Evolutionary conservation across 148 eudicot genomes (phyloP).

Genomic region (Dysphania ambrosioides): DNA sequence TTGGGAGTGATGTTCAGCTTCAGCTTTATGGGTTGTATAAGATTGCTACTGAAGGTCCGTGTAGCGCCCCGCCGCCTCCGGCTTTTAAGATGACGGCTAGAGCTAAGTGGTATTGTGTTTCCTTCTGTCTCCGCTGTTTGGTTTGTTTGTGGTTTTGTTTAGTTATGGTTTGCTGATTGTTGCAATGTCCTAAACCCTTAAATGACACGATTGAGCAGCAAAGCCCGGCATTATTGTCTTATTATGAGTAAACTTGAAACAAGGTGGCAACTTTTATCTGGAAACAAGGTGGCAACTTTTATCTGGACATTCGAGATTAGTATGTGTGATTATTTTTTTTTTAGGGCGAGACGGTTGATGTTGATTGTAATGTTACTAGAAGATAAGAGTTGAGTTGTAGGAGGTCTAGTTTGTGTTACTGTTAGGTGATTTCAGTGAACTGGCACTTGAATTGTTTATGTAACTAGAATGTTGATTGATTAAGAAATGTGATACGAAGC

Average conservation of each 20-base stretch:
- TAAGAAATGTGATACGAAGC: neutral
- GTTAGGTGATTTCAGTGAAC: neutral
- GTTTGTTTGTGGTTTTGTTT: neutral
- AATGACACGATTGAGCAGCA: neutral
- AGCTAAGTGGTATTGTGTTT: conserved; percentile 79
- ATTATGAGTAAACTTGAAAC: neutral
- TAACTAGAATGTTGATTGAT: neutral
- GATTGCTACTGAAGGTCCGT: conserved; percentile 96
- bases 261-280: neutral
- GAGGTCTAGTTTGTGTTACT: neutral
- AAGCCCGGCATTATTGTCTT: neutral
- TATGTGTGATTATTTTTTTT: neutral
- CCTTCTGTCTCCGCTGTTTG: neutral
- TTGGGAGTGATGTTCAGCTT: conserved; percentile 69
- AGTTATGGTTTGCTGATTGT: neutral
- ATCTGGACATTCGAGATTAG: neutral
- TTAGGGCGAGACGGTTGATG: neutral
- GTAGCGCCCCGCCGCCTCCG: conserved; percentile 69
- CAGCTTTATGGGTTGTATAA: conserved; percentile 85
- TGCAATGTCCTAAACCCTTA: neutral
- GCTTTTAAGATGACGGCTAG: conserved; percentile 87
- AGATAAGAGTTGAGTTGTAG: neutral
- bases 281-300: neutral
- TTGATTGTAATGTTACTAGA: neutral
- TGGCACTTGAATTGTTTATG: neutral